Conservation (phyloP, 2,329 filamentous ascomycete species). For the Arthroderma uncinatum region DNA sequence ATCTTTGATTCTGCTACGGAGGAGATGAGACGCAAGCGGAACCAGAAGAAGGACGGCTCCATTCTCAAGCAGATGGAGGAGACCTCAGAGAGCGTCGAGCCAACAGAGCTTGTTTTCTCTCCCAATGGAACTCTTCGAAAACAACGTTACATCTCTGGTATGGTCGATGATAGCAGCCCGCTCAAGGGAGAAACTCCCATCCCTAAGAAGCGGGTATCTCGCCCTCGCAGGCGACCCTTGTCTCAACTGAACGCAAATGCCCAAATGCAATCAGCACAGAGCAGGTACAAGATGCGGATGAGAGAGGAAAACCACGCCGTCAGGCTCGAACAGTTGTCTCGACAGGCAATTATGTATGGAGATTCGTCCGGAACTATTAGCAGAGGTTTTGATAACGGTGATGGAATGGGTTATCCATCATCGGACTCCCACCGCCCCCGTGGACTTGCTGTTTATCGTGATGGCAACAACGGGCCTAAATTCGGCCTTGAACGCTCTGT, state of each 20-base stretch:
- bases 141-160: slow-evolving; percentile 38
- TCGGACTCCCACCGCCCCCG: slow-evolving; percentile 22
- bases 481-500: background rate
- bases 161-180: slow-evolving; percentile 38
- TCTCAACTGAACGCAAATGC: slow-evolving; percentile 26
- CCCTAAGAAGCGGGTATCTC: slow-evolving; percentile 26
- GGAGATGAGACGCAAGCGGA: slow-evolving; percentile 39
- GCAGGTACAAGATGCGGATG: slow-evolving; percentile 20
- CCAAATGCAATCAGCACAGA: slow-evolving; percentile 18
- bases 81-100: slow-evolving; percentile 35
- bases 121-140: slow-evolving; percentile 34
- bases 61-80: slow-evolving; percentile 38
- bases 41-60: slow-evolving; percentile 41
- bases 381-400: slow-evolving; percentile 21
- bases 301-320: slow-evolving; percentile 10
- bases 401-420: slow-evolving; percentile 23
- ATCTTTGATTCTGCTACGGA: slow-evolving; percentile 42
- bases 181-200: slow-evolving; percentile 37
- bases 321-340: slow-evolving; percentile 11
- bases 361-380: slow-evolving; percentile 13
- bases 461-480: slow-evolving; percentile 14
- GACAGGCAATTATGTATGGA: slow-evolving; percentile 17
- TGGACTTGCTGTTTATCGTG: slow-evolving; percentile 30
- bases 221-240: slow-evolving; percentile 22
- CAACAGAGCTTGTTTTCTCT: slow-evolving; percentile 39